Base-by-base conservation (phyloP, 140 eudicot species). In the Artemisia princeps region DNA sequence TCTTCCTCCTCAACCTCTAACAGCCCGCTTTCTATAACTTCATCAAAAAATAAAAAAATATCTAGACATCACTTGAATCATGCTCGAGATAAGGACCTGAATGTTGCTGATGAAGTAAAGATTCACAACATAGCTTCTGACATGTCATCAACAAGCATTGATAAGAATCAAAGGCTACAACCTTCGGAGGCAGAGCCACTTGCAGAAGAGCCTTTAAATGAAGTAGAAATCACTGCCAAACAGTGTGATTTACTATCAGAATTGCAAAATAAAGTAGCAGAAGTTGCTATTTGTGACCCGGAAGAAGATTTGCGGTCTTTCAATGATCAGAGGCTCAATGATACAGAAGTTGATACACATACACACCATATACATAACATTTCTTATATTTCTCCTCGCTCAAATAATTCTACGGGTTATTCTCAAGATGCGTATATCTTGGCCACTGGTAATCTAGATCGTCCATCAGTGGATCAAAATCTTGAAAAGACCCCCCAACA, bases 281-380 rank as follows among this genome's bases (percentile, higher is more conserved):
- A 71, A 64, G 74, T 67, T 46, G 70, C 73, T 66, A 54, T 64
- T 23, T 68, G 52, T 75, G 87, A 70, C 71, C 70, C 69, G 14
- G 78, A 83, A 68, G 86, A 84, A 52, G 85, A 82, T 67, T 14
- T 76, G 66, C 46, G 58, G 51, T 80, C 84, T 76, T 85, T 82
- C 71, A 73, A 83, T 51, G 74, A 62, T 65, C 87, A 84, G 70
- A 84, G 90, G 52, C 79, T 68, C 14, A 77, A 71, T 42, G 96
- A 94, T 82, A 86, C 87, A 24, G 84, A 86, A 78, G 72, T 85
- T 40, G 65, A 74, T 67, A 60, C 69, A 61, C 46, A 62, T 19
- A 65, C 80, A 69, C 55, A 73, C 78, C 76, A 71, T 73, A 37
- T 76, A 19, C 73, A 77, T 17, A 77, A 60, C 64, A 17, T 59